Conservation (phyloP, 495 filamentous ascomycete genomes). For the Bombardia bombarda region DNA sequence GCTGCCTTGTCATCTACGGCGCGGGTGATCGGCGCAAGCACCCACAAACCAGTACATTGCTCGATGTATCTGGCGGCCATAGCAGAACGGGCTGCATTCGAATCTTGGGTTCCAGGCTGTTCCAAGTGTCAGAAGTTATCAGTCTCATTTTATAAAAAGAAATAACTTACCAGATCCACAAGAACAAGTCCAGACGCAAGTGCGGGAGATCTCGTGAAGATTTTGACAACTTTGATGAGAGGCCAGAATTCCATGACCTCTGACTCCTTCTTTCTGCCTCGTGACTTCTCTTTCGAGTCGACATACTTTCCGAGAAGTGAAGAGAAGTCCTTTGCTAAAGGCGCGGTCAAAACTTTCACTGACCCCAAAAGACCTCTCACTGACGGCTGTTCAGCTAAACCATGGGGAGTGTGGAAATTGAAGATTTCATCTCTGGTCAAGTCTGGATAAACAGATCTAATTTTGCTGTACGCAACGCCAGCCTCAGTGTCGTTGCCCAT, state of each 20-base stretch:
- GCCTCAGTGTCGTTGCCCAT: constrained; percentile 41
- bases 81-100: constrained; percentile 54
- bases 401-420: constrained; percentile 20
- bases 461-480: constrained; percentile 53
- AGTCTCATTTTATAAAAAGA: neutral
- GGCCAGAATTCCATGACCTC: constrained; percentile 53
- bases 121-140: neutral
- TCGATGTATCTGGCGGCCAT: constrained; percentile 58
- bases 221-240: constrained; percentile 54
- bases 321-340: constrained; percentile 19
- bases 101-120: constrained; percentile 53
- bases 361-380: constrained; percentile 42
- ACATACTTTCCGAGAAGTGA: constrained; percentile 18
- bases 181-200: constrained; percentile 56
- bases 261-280: constrained; percentile 10
- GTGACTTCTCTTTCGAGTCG: constrained; percentile 25
- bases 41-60: constrained; percentile 45
- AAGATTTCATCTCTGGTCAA: constrained; percentile 41
- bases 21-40: constrained; percentile 57
- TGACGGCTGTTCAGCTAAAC: constrained; percentile 28
- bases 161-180: constrained; percentile 48
- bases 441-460: constrained; percentile 56
- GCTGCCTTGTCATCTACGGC: constrained; percentile 61
- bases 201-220: constrained; percentile 48
- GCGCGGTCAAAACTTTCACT: constrained; percentile 31